Conservation (phyloP, 2,329 filamentous ascomycete genomes). For the Aureobasidium sp. region DNA sequence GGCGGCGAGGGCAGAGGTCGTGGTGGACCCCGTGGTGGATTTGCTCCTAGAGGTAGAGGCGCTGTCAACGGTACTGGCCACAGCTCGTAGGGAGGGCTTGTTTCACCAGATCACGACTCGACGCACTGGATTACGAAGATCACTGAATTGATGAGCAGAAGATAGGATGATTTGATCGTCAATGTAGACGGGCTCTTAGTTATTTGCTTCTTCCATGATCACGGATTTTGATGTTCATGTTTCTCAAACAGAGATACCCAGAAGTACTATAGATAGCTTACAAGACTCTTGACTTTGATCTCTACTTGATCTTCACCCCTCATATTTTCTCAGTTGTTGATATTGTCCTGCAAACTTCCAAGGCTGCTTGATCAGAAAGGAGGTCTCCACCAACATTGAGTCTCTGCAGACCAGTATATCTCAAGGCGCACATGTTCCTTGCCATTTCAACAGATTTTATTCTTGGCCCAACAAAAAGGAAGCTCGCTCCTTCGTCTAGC, state of each 20-base stretch:
- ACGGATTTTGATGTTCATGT: neutral
- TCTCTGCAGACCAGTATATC: too few relatives aligned
- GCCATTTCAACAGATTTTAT: too few relatives aligned
- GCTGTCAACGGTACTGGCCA: neutral
- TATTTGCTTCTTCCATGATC: neutral
- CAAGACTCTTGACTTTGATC: neutral
- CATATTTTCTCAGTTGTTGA: too few relatives aligned
- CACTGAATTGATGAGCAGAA: neutral
- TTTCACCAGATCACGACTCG: neutral
- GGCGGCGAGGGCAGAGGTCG: constrained; percentile 20
- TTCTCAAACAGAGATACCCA: neutral
- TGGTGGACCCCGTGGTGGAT: constrained; percentile 16
- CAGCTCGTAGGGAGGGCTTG: neutral
- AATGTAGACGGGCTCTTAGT: neutral
- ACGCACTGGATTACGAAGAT: neutral
- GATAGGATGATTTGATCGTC: neutral
- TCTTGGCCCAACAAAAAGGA: too few relatives aligned
- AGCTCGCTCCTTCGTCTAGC: too few relatives aligned
- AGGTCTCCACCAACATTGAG: too few relatives aligned
- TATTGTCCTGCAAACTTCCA: too few relatives aligned
- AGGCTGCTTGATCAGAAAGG: too few relatives aligned
- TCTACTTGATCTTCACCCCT: too few relatives aligned
- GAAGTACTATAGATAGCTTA: neutral
- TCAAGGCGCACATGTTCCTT: too few relatives aligned
- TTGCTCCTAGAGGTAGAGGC: constrained; percentile 16